A percentile compares a stretch with the other conserved stretches of the same genome.
phyloP scores from a whole-genome alignment of 2,329 filamentous ascomycete genomes.

The Aspergillus bombycis region DNA sequence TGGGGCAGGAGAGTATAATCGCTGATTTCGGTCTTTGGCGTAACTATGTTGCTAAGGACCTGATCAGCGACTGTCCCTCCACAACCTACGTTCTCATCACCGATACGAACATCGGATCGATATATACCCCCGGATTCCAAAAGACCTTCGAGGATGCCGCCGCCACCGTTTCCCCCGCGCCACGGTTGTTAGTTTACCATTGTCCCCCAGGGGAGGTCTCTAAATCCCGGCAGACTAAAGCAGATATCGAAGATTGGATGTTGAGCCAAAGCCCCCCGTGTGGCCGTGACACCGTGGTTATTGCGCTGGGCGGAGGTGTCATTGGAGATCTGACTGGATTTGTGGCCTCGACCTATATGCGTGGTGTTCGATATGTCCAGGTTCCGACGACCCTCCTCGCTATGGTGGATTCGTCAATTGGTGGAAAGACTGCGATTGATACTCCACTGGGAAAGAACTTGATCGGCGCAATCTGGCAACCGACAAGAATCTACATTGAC shows the following conservation, averaged over 20 bases:
- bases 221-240: slow-evolving; percentile 91
- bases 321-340: slow-evolving; percentile 99
- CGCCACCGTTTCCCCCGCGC: slow-evolving; percentile 50
- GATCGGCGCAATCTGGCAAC: slow-evolving; percentile 96
- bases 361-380: slow-evolving; percentile 92
- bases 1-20: slow-evolving; percentile 87
- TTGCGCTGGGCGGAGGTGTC: slow-evolving; percentile 92
- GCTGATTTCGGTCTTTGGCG: slow-evolving; percentile 91
- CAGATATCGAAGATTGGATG: slow-evolving; percentile 97
- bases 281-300: slow-evolving; percentile 90
- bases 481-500: slow-evolving; percentile 91
- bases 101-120: slow-evolving; percentile 83
- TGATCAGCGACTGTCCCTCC: slow-evolving; percentile 74
- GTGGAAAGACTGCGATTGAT: slow-evolving; percentile 97
- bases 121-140: slow-evolving; percentile 80
- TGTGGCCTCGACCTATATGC: slow-evolving; percentile 97
- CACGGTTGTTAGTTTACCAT: slow-evolving; percentile 79
- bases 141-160: slow-evolving; percentile 61
- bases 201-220: slow-evolving; percentile 92
- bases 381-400: slow-evolving; percentile 92
- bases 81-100: slow-evolving; percentile 97
- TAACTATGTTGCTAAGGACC: slow-evolving; percentile 76
- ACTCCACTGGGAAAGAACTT: slow-evolving; percentile 95
- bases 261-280: slow-evolving; percentile 78
- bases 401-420: slow-evolving; percentile 99